A percentile compares a stretch with the other conserved stretches of the same genome.
phyloP scores from a whole-genome alignment of 2,329 filamentous ascomycete species.

The Cadophora sp. region DNA sequence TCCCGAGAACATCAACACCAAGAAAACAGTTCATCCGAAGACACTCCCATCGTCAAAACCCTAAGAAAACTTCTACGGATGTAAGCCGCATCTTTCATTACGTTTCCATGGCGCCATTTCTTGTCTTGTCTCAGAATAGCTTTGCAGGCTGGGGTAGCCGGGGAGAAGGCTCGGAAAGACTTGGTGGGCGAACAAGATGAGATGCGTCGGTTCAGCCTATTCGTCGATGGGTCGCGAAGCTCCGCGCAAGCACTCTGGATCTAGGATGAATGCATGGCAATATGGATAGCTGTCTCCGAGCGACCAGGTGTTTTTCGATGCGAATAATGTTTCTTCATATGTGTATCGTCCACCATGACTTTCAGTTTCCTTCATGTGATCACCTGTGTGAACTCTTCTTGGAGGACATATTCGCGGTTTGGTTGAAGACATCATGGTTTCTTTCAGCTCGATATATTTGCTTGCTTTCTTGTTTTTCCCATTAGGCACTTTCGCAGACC shows the following conservation, averaged over 20 bases:
- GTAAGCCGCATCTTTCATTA: background rate
- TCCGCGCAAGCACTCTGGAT: conserved; percentile 18
- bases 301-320: background rate
- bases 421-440: background rate
- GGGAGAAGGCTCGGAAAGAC: background rate
- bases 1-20: background rate
- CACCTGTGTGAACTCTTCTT: background rate
- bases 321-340: background rate
- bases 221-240: background rate
- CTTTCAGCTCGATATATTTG: background rate
- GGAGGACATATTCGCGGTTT: background rate
- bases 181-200: background rate
- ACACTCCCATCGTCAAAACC: background rate
- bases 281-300: conserved; percentile 15
- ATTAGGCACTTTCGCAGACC: background rate
- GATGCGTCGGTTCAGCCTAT: background rate
- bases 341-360: background rate
- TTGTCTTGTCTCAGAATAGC: background rate
- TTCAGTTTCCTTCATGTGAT: background rate
- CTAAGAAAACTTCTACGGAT: background rate
- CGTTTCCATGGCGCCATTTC: background rate
- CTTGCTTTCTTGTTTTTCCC: background rate
- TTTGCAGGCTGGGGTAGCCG: background rate
- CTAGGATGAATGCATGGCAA: conserved; percentile 14
- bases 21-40: background rate